phyloP scores from a whole-genome alignment of 192 early-diverging fungal genomes.

The Chytriomyces confervae region DNA sequence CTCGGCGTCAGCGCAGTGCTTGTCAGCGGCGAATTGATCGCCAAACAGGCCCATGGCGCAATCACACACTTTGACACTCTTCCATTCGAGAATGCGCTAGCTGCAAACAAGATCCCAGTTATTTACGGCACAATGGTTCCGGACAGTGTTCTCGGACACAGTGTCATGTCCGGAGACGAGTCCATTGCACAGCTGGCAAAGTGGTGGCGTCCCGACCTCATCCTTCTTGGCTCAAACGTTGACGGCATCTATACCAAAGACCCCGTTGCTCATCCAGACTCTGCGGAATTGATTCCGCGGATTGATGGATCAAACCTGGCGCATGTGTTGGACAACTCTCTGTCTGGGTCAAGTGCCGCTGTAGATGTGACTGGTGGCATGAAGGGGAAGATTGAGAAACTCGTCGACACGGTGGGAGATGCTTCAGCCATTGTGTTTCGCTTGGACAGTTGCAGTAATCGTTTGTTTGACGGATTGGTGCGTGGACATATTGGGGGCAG shows the following conservation, averaged over 20 bases:
- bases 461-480: not conserved
- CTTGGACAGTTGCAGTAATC: not conserved
- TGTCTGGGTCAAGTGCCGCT: slow-evolving; percentile 9
- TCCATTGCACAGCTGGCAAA: slow-evolving; percentile 1
- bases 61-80: not conserved
- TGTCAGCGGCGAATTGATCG: not conserved
- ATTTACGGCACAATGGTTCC: slow-evolving; percentile 25
- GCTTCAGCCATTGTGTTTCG: slow-evolving; percentile 3
- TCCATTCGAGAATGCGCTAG: not conserved
- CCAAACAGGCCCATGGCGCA: not conserved
- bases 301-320: not conserved
- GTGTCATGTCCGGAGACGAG: slow-evolving; percentile 22
- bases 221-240: slow-evolving; percentile 22
- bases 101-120: not conserved
- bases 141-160: not conserved
- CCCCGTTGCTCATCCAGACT: not conserved
- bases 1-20: not conserved
- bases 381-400: slow-evolving; percentile 28
- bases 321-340: not conserved
- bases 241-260: slow-evolving; percentile 19
- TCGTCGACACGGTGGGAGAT: not conserved
- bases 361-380: slow-evolving; percentile 31
- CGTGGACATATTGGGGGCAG: not conserved
- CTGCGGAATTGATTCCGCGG: slow-evolving; percentile 2
- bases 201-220: not conserved